Evolutionary conservation across 2,329 filamentous ascomycete species (phyloP).

Genomic region (Cadophora sp.): DNA sequence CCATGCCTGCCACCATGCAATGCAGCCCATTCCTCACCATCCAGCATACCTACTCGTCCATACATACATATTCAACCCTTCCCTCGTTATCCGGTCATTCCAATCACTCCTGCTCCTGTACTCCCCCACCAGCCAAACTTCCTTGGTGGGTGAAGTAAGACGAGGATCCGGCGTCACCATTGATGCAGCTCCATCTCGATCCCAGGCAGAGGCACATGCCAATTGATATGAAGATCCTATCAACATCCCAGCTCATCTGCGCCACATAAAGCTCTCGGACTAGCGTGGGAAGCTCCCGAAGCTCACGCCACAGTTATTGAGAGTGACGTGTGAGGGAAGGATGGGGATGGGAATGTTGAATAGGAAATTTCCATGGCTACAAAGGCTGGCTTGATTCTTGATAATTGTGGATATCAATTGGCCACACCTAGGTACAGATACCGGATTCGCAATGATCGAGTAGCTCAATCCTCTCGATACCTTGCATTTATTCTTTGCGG

Average conservation of each 20-base stretch:
- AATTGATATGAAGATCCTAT: conserved; percentile 16
- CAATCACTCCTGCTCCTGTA: conserved; percentile 2
- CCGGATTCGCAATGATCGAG: background rate
- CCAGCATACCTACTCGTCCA: background rate
- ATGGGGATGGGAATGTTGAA: background rate
- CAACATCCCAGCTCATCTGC: conserved; percentile 16
- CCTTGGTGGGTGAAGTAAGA: conserved; percentile 18
- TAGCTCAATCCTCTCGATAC: too few species aligned
- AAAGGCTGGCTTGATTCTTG: background rate
- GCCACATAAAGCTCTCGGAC: conserved; percentile 19
- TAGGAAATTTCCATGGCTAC: background rate
- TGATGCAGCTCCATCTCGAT: conserved; percentile 3
- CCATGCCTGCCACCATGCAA: background rate
- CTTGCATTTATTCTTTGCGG: too few species aligned
- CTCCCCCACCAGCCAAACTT: conserved; percentile 13
- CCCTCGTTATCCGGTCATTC: conserved; percentile 15
- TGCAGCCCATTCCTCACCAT: background rate
- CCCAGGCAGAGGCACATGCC: conserved; percentile 22
- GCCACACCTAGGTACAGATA: background rate
- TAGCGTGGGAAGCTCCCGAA: conserved; percentile 15
- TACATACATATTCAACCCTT: background rate
- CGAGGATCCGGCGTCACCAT: conserved; percentile 5
- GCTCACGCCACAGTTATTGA: conserved; percentile 21
- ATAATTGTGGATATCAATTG: too few species aligned
- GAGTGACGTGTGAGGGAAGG: conserved; percentile 12